A percentile compares a stretch with the other conserved stretches of the same genome.
phyloP scores from a whole-genome alignment of 805 yeast genomes.

The Schizosaccharomyces osmophilus region DNA sequence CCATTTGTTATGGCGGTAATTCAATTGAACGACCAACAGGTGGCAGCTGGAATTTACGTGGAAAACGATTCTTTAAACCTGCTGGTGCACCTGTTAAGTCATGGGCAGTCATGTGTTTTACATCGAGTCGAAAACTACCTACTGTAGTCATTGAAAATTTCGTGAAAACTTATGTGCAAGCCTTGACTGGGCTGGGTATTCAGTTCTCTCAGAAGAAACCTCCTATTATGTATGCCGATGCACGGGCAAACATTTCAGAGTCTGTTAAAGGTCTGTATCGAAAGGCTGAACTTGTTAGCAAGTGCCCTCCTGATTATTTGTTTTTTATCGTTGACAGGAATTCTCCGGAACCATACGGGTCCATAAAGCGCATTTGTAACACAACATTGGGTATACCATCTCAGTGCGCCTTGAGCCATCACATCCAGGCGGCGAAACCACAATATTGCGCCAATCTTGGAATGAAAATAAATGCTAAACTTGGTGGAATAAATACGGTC shows the following conservation, averaged over 20 bases:
- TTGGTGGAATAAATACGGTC: slow-evolving; percentile 14
- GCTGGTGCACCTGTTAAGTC: slow-evolving; percentile 3
- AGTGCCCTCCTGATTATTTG: slow-evolving; percentile 10
- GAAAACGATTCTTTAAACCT: slow-evolving; percentile 5
- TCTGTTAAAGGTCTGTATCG: slow-evolving; percentile 3
- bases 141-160: slow-evolving; percentile 5
- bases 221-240: slow-evolving; percentile 4
- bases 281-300: slow-evolving; percentile 6
- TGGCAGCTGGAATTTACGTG: slow-evolving; percentile 9
- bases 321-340: slow-evolving; percentile 11
- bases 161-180: slow-evolving; percentile 2
- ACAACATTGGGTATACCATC: slow-evolving; percentile 12
- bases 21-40: slow-evolving; percentile 4
- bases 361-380: slow-evolving; percentile 13
- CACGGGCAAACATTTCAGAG: slow-evolving; percentile 2
- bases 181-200: slow-evolving; percentile 5
- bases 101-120: slow-evolving; percentile 7
- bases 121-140: slow-evolving; percentile 2
- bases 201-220: slow-evolving; percentile 4
- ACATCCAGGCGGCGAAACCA: slow-evolving; percentile 11
- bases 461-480: slow-evolving; percentile 14
- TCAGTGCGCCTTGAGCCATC: slow-evolving; percentile 13
- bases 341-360: slow-evolving; percentile 11
- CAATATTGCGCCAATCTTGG: slow-evolving; percentile 15
- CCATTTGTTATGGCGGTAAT: slow-evolving; percentile 8